Percentiles rank a stretch among this genome's conserved stretches.
These are phyloP conservation scores for Colletotrichum sp. DNA, from an alignment of 2,329 filamentous ascomycete genomes.

Conservation along the genomic window DNA sequence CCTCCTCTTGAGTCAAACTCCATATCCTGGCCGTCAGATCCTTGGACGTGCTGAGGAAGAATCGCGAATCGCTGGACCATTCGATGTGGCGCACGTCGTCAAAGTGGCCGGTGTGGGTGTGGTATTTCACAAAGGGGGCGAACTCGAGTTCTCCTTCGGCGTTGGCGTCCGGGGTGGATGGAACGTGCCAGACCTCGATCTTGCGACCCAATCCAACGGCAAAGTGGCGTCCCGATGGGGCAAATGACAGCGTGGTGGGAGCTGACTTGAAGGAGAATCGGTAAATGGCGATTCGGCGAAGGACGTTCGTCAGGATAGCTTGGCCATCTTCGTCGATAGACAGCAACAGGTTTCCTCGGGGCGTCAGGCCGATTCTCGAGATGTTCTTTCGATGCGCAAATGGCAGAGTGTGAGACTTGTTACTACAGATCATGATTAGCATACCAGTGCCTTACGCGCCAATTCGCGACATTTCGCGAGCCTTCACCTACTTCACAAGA, in stretches of 20 bases:
- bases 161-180: constrained; percentile 83
- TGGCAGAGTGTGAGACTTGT: constrained; percentile 85
- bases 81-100: constrained; percentile 86
- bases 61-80: constrained; percentile 96
- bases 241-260: constrained; percentile 86
- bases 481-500: constrained; percentile 77
- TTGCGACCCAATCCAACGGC: constrained; percentile 86
- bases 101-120: constrained; percentile 86
- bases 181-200: constrained; percentile 96
- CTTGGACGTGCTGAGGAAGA: constrained; percentile 91
- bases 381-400: constrained; percentile 97
- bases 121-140: constrained; percentile 89
- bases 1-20: constrained; percentile 87
- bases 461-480: neutral
- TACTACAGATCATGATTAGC: constrained; percentile 52
- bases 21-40: constrained; percentile 94
- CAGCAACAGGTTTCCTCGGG: constrained; percentile 88
- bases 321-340: constrained; percentile 94
- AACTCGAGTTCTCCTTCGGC: constrained; percentile 87
- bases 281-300: constrained; percentile 84
- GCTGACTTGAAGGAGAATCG: constrained; percentile 93
- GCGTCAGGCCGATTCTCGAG: constrained; percentile 83
- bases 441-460: neutral
- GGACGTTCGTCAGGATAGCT: constrained; percentile 91
- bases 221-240: constrained; percentile 89